phyloP scores from a whole-genome alignment of 2,329 filamentous ascomycete species.

The Aspergillus quadrilineatus region DNA sequence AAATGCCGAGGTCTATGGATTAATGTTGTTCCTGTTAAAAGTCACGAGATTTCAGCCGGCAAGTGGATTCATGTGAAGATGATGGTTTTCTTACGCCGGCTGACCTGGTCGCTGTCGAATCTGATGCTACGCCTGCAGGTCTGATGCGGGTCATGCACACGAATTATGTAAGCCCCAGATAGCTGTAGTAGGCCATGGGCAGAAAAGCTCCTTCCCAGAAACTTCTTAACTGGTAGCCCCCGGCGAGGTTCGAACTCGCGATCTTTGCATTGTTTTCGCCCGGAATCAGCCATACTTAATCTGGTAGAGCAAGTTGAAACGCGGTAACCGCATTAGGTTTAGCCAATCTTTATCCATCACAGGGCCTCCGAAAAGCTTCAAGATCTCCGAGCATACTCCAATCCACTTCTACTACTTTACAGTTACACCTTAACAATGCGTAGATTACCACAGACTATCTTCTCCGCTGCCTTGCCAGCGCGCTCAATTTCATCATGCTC shows the following conservation, averaged over 20 bases:
- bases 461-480: background rate
- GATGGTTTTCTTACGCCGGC: background rate
- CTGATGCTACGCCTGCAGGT: background rate
- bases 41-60: constrained; percentile 27
- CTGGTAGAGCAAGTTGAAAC: no score
- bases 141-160: no score
- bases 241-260: no score
- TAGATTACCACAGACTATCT: background rate
- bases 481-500: background rate
- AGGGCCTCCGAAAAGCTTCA: constrained; percentile 1
- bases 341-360: background rate
- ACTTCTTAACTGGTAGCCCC: no score
- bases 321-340: background rate
- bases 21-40: constrained; percentile 25
- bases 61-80: constrained; percentile 25
- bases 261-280: no score
- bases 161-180: no score
- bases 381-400: background rate
- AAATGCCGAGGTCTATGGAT: constrained; percentile 35
- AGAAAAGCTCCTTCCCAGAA: no score
- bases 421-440: background rate
- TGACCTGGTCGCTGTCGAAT: constrained; percentile 6
- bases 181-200: no score
- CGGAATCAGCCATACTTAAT: no score
- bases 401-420: background rate